A percentile compares a stretch with the other conserved stretches of the same genome.
Evolutionary conservation across 2,329 filamentous ascomycete genomes (phyloP).

Genomic region (Volutella citrinella): DNA sequence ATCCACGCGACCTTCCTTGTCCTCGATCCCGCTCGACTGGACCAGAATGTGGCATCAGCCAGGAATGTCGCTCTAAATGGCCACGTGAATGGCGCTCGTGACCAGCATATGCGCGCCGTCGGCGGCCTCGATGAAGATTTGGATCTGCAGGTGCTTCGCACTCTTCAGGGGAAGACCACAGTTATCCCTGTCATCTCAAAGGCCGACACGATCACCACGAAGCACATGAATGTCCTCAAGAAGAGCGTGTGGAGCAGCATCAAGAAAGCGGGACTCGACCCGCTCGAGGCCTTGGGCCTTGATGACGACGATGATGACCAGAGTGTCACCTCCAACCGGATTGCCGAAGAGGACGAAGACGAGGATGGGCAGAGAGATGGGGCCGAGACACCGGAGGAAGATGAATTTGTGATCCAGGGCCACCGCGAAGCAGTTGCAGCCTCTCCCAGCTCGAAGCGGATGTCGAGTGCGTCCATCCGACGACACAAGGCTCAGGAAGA

Average conservation of each 20-base stretch:
- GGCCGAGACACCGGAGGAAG: conserved; percentile 23
- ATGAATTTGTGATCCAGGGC: conserved; percentile 40
- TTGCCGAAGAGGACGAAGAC: conserved; percentile 55
- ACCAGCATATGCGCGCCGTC: conserved; percentile 41
- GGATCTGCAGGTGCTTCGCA: conserved; percentile 84
- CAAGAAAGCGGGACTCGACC: conserved; percentile 82
- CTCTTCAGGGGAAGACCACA: conserved; percentile 87
- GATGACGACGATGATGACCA: conserved; percentile 71
- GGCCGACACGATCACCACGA: conserved; percentile 92
- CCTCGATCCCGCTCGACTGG: conserved; percentile 82
- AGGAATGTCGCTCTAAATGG: conserved; percentile 53
- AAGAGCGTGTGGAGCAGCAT: conserved; percentile 86
- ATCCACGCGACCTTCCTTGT: conserved; percentile 95
- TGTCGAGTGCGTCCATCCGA: conserved; percentile 45
- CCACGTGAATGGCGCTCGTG: conserved; percentile 45
- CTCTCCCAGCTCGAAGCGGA: conserved; percentile 41
- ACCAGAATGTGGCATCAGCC: conserved; percentile 72
- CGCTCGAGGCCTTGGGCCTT: conserved; percentile 79
- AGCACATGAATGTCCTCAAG: conserved; percentile 91
- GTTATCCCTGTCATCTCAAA: conserved; percentile 96
- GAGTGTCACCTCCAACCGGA: conserved; percentile 51
- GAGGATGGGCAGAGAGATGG: conserved; percentile 25
- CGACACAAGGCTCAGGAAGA: conserved; percentile 46
- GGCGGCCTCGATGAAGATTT: conserved; percentile 83
- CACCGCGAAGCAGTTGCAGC: conserved; percentile 27